Evolutionary conservation across 2,329 filamentous ascomycete species (phyloP).

Genomic region (Claviceps sorghi): DNA sequence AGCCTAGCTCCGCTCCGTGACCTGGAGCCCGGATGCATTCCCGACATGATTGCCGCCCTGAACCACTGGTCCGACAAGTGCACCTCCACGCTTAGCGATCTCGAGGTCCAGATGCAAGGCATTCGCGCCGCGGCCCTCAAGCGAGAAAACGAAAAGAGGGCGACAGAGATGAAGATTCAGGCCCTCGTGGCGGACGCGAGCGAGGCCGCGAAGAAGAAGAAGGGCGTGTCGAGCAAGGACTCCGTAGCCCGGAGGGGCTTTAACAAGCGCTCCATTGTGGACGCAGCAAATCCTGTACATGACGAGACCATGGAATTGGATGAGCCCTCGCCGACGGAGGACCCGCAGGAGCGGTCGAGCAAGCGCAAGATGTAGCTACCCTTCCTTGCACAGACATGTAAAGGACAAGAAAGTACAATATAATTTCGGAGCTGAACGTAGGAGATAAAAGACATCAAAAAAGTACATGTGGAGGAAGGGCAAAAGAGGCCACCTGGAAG

Average conservation of each 20-base stretch:
- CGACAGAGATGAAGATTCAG: constrained; percentile 33
- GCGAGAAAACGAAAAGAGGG: constrained; percentile 35
- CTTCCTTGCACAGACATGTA: not conserved
- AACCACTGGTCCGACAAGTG: constrained; percentile 68
- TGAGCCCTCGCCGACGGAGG: constrained; percentile 31
- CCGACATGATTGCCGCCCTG: constrained; percentile 52
- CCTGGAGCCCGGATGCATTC: constrained; percentile 58
- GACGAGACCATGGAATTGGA: constrained; percentile 44
- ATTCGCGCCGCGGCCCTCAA: constrained; percentile 46
- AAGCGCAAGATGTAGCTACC: constrained; percentile 37
- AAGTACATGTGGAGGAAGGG: not conserved
- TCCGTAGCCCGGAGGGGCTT: constrained; percentile 13
- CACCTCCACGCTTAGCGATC: constrained; percentile 52
- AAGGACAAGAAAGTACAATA: not conserved
- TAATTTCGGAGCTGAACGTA: not conserved
- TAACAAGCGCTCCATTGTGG: constrained; percentile 25
- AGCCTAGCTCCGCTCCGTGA: constrained; percentile 79
- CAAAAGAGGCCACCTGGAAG: not conserved
- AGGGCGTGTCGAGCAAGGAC: constrained; percentile 13
- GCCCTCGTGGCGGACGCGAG: constrained; percentile 32
- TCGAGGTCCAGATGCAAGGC: constrained; percentile 59
- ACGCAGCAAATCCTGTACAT: constrained; percentile 26
- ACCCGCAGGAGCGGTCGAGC: constrained; percentile 35
- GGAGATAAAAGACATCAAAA: not conserved
- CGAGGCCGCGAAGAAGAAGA: constrained; percentile 24